Conservation (phyloP, 2,329 filamentous ascomycete species). For the Simplicillium sp. region DNA sequence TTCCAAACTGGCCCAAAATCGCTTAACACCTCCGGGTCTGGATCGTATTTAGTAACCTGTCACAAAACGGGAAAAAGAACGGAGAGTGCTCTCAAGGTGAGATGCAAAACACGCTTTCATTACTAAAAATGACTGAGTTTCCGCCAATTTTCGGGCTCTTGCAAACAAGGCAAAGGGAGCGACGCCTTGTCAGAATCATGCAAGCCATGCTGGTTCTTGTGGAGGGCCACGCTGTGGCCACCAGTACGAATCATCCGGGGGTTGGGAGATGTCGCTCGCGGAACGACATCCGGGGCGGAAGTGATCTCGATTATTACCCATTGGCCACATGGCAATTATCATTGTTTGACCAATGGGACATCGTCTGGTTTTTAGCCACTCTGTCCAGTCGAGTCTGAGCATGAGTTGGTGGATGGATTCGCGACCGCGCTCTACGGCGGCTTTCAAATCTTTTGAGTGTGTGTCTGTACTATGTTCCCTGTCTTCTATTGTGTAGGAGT, state of each 20-base stretch:
- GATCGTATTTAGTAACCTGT: too few relatives aligned
- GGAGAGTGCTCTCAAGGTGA: too few relatives aligned
- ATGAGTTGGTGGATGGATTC: constrained; percentile 24
- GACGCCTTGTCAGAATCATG: background rate
- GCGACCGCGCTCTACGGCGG: constrained; percentile 4
- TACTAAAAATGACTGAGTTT: background rate
- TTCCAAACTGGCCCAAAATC: too few relatives aligned
- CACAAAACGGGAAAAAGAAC: too few relatives aligned
- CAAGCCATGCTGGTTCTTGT: background rate
- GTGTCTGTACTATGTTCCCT: background rate
- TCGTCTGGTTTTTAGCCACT: constrained; percentile 45
- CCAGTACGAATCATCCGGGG: background rate
- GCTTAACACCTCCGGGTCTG: too few relatives aligned
- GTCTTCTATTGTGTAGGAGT: constrained; percentile 2
- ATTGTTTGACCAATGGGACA: constrained; percentile 47
- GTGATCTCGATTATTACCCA: constrained; percentile 45
- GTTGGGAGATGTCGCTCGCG: constrained; percentile 9
- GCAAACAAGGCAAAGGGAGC: background rate
- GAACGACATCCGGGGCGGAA: constrained; percentile 21
- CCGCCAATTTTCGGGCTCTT: background rate
- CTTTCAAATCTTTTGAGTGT: constrained; percentile 9
- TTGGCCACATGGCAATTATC: constrained; percentile 56
- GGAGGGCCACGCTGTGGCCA: background rate
- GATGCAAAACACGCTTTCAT: too few relatives aligned
- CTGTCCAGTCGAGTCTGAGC: constrained; percentile 45